Conservation (phyloP, 352 stramenopile species). For the Globisporangium camurandrum region DNA sequence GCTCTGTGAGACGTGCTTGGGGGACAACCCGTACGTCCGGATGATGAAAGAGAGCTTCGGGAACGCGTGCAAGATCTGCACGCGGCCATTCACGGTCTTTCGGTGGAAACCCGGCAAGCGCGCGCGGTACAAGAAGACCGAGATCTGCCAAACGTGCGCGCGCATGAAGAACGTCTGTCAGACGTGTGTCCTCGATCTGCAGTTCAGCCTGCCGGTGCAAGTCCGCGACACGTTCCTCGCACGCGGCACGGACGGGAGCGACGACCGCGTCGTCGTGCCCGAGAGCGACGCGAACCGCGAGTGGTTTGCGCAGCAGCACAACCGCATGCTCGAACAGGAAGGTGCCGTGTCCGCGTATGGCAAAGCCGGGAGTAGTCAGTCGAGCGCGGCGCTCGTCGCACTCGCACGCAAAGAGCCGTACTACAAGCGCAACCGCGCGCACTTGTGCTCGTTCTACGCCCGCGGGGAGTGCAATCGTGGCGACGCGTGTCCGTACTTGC, state of each 20-base stretch:
- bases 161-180: constrained; percentile 99
- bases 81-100: constrained; percentile 97
- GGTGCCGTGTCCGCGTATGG: constrained; percentile 83
- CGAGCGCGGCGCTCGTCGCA: constrained; percentile 73
- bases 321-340: constrained; percentile 88
- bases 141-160: constrained; percentile 97
- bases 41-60: constrained; percentile 98
- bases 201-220: constrained; percentile 95
- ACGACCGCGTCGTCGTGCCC: constrained; percentile 70
- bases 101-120: constrained; percentile 97
- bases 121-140: constrained; percentile 96
- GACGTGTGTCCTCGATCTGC: constrained; percentile 97
- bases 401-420: constrained; percentile 84
- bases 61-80: constrained; percentile 98
- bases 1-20: constrained; percentile 97
- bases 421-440: constrained; percentile 88
- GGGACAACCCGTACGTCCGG: constrained; percentile 98
- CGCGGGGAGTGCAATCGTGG: constrained; percentile 91
- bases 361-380: constrained; percentile 42
- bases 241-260: constrained; percentile 24
- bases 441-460: constrained; percentile 94
- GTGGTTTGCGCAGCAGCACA: constrained; percentile 92
- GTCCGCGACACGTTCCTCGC: constrained; percentile 89
- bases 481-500: constrained; percentile 90
- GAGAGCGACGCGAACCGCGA: constrained; percentile 93